Evolutionary conservation across 768 basidiomycete genomes (phyloP).

Genomic region (Tremella mesenterica): DNA sequence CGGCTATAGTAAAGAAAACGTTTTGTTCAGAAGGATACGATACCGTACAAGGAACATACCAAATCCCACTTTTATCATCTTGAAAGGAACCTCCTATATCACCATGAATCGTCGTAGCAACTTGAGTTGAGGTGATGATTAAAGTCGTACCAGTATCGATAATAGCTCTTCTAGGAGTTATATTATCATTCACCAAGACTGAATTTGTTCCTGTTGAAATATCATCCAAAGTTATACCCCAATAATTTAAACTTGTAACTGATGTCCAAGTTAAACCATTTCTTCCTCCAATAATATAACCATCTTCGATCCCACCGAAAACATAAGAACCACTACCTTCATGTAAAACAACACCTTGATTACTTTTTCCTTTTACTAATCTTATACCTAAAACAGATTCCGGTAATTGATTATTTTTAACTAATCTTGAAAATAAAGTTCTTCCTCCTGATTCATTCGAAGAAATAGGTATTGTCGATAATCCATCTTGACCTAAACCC

Average conservation of each 20-base stretch:
- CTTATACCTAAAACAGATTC: conserved; percentile 18
- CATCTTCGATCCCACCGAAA: conserved; percentile 16
- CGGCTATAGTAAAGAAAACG: conserved; percentile 15
- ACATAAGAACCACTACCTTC: conserved; percentile 16
- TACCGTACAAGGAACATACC: conserved; percentile 18
- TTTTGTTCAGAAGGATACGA: conserved; percentile 8
- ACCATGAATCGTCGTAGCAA: conserved; percentile 9
- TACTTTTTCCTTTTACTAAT: conserved; percentile 13
- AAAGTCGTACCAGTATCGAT: conserved; percentile 25
- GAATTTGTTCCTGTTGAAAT: conserved; percentile 14
- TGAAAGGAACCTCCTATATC: conserved; percentile 5
- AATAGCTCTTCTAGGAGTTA: conserved; percentile 16
- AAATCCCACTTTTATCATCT: conserved; percentile 5
- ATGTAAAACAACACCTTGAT: conserved; percentile 5
- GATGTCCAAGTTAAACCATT: conserved; percentile 10
- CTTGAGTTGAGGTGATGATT: conserved; percentile 16
- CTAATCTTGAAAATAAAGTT: conserved; percentile 18
- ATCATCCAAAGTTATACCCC: conserved; percentile 15
- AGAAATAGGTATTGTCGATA: conserved; percentile 3
- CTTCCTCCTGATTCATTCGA: not conserved
- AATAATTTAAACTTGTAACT: conserved; percentile 18
- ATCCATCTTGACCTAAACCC: conserved; percentile 14
- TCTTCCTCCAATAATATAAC: conserved; percentile 10
- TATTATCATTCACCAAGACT: conserved; percentile 4
- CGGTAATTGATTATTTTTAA: conserved; percentile 3